A percentile compares a stretch with the other conserved stretches of the same genome.
These are phyloP conservation scores for Salix brachista DNA, from an alignment of 345 rosid genomes.

Conservation along the genomic window DNA sequence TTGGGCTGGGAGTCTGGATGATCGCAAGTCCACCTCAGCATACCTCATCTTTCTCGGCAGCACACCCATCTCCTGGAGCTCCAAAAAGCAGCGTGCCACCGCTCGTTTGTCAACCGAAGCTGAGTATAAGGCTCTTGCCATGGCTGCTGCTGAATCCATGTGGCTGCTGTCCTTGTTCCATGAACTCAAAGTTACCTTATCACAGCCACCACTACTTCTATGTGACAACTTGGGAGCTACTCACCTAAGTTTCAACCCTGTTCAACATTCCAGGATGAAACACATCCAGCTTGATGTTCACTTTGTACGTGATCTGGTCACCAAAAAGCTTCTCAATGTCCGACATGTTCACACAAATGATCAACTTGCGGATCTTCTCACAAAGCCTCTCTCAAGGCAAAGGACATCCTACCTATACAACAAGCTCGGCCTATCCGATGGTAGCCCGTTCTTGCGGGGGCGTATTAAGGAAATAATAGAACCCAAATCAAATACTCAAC, in stretches of 20 bases:
- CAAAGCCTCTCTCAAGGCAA: not conserved
- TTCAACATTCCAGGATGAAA: not conserved
- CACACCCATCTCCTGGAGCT: not conserved
- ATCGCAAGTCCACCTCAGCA: not conserved
- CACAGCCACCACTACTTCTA: accelerated
- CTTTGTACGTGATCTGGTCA: not conserved
- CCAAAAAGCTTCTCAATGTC: not conserved
- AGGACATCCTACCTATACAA: accelerated
- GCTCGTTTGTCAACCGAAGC: not conserved
- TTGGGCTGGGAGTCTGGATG: not conserved
- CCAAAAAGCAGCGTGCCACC: not conserved
- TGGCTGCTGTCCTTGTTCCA: not conserved
- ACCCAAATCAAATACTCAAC: too few species aligned
- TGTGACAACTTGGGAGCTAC: not conserved
- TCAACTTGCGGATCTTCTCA: not conserved
- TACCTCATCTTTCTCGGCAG: not conserved
- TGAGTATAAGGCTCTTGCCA: not conserved
- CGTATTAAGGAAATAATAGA: not conserved
- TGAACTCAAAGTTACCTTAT: not conserved
- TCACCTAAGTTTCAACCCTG: not conserved
- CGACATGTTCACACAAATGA: not conserved
- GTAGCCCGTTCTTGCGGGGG: not conserved
- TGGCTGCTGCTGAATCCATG: not conserved
- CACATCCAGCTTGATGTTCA: not conserved
- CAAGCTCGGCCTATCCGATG: not conserved